Percentiles rank a stretch among this genome's conserved stretches.
phyloP scores from a whole-genome alignment of 140 eudicot species.

The Cichorium intybus region DNA sequence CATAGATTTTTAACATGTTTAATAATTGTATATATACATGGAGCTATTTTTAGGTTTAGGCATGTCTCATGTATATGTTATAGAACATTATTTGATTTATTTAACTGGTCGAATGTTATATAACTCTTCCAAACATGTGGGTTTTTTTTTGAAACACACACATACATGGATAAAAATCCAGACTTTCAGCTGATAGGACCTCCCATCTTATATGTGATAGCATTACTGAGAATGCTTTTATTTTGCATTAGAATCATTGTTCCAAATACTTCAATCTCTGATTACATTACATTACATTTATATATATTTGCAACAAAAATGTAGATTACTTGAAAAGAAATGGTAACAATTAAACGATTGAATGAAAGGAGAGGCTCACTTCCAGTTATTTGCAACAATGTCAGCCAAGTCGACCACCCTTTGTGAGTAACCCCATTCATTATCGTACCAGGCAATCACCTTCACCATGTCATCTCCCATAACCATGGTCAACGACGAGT shows the following conservation, averaged over 20 bases:
- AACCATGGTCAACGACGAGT: slow-evolving; percentile 86
- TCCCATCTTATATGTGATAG: not conserved
- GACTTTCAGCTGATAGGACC: not conserved
- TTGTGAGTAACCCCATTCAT: slow-evolving; percentile 97
- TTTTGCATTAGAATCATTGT: slow-evolving; percentile 28
- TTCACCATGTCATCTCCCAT: slow-evolving; percentile 98
- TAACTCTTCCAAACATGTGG: not conserved
- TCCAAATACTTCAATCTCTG: slow-evolving; percentile 31
- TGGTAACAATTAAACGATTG: slow-evolving; percentile 20
- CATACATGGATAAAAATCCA: not conserved
- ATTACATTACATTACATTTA: slow-evolving; percentile 25
- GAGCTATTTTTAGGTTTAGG: too few relatives aligned
- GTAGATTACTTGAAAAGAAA: slow-evolving; percentile 27
- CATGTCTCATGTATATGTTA: too few relatives aligned
- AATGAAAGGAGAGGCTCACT: slow-evolving; percentile 32
- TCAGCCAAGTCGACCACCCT: slow-evolving; percentile 96
- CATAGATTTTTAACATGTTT: too few relatives aligned
- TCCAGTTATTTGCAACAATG: slow-evolving; percentile 90
- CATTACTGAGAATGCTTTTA: slow-evolving; percentile 10
- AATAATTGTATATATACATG: too few relatives aligned
- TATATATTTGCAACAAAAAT: slow-evolving; percentile 29
- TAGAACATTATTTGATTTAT: too few relatives aligned
- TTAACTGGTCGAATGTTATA: not conserved
- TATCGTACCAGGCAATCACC: slow-evolving; percentile 93
- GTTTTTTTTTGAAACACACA: not conserved